phyloP scores from a whole-genome alignment of 1,284 basidiomycete genomes.

The Phellopilus nigrolimitatus region DNA sequence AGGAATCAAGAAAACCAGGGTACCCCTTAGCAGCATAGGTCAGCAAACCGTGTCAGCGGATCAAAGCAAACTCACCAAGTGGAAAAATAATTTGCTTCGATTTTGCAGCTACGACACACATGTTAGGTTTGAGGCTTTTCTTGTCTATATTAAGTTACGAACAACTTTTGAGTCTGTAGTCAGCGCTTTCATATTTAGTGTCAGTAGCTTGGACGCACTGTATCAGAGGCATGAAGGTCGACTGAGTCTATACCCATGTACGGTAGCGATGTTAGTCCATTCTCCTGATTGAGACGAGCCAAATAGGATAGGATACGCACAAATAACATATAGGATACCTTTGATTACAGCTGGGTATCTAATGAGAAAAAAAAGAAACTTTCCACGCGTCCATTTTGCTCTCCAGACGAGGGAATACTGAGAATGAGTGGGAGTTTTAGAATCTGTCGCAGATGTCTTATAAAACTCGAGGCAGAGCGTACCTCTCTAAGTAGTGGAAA shows the following conservation, averaged over 20 bases:
- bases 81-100: conserved; percentile 4
- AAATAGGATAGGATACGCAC: not conserved
- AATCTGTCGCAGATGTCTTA: not conserved
- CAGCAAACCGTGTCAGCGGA: not conserved
- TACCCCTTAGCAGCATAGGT: not conserved
- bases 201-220: too few relatives aligned
- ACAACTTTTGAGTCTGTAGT: too few relatives aligned
- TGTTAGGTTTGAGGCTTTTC: too few relatives aligned
- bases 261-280: too few relatives aligned
- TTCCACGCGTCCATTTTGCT: conserved; percentile 7
- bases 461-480: not conserved
- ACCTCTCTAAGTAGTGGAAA: not conserved
- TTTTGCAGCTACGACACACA: not conserved
- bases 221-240: not conserved
- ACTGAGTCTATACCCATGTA: conserved; percentile 5
- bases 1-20: conserved; percentile 5
- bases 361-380: conserved; percentile 5
- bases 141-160: too few relatives aligned
- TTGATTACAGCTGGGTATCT: conserved; percentile 12
- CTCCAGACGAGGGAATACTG: conserved; percentile 9
- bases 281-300: not conserved
- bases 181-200: too few relatives aligned
- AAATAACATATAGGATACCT: conserved; percentile 5
- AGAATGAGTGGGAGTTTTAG: not conserved
- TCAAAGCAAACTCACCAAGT: conserved; percentile 1